A percentile compares a stretch with the other conserved stretches of the same genome.
phyloP scores from a whole-genome alignment of 179 eudicot species.

The Spinacia oleracea region DNA sequence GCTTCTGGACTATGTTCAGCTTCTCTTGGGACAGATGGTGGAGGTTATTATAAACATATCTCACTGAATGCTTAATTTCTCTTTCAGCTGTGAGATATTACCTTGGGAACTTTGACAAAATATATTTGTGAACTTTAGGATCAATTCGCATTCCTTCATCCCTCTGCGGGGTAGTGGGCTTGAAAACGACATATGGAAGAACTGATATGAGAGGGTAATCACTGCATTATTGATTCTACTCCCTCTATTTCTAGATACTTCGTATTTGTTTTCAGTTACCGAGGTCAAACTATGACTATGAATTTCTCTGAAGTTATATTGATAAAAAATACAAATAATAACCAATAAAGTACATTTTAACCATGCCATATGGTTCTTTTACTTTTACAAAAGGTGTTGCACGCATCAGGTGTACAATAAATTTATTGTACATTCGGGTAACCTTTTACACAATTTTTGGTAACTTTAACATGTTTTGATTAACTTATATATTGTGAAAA shows the following conservation, averaged over 20 bases:
- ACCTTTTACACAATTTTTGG: no score
- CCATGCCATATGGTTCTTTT: background rate
- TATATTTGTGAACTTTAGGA: conserved; percentile 52
- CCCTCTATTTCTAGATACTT: background rate
- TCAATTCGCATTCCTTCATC: conserved; percentile 97
- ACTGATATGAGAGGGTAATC: conserved; percentile 84
- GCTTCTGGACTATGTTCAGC: conserved; percentile 95
- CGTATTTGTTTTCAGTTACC: background rate
- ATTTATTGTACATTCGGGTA: no score
- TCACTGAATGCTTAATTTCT: conserved; percentile 10
- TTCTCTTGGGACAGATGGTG: conserved; percentile 97
- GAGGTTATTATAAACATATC: conserved; percentile 57
- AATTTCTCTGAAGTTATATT: no score
- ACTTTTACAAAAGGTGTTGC: no score
- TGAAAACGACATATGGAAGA: conserved; percentile 90
- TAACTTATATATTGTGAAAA: no score
- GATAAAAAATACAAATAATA: background rate
- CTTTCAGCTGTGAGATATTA: conserved; percentile 11
- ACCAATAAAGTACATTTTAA: background rate
- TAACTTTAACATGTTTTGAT: no score
- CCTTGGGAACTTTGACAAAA: conserved; percentile 11
- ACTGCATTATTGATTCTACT: conserved; percentile 12
- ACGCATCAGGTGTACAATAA: no score
- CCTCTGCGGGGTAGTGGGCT: conserved; percentile 92
- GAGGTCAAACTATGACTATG: background rate